Percentiles rank a stretch among this genome's conserved stretches.
phyloP scores from a whole-genome alignment of 768 basidiomycete genomes.

The Dentipellis sp. region DNA sequence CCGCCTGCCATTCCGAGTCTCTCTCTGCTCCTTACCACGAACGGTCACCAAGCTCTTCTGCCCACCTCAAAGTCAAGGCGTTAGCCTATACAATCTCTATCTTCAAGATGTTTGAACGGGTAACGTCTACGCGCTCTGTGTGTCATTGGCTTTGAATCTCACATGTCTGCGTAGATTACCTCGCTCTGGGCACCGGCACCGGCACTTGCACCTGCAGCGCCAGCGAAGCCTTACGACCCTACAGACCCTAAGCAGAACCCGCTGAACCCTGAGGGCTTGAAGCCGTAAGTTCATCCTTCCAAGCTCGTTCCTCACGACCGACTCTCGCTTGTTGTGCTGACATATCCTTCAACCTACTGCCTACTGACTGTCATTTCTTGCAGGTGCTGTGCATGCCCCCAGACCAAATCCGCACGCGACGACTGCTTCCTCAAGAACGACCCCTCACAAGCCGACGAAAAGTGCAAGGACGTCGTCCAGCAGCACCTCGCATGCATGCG shows the following conservation, averaged over 20 bases:
- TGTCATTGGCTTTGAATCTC: background rate
- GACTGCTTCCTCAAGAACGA: constrained; percentile 85
- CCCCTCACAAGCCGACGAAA: constrained; percentile 53
- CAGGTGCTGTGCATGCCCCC: constrained; percentile 94
- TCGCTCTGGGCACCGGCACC: constrained; percentile 32
- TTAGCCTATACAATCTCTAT: background rate
- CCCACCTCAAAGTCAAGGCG: background rate
- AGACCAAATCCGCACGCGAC: constrained; percentile 88
- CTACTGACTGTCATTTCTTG: background rate
- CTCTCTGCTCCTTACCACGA: background rate
- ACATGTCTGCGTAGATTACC: constrained; percentile 3
- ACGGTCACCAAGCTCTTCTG: background rate
- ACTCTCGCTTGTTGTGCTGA: background rate
- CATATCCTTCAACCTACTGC: background rate
- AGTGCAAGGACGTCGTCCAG: constrained; percentile 74
- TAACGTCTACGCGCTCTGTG: background rate
- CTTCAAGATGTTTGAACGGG: background rate
- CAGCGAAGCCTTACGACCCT: constrained; percentile 38
- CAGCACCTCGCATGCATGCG: constrained; percentile 90
- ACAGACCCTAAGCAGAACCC: constrained; percentile 79
- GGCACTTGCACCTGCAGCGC: constrained; percentile 17
- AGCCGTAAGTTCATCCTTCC: constrained; percentile 57
- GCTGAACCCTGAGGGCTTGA: constrained; percentile 88
- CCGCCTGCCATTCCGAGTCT: background rate
- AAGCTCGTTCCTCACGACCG: background rate